These are phyloP conservation scores for Phytophthora brassicae DNA, from an alignment of 352 stramenopile species.

Conservation along the genomic window DNA sequence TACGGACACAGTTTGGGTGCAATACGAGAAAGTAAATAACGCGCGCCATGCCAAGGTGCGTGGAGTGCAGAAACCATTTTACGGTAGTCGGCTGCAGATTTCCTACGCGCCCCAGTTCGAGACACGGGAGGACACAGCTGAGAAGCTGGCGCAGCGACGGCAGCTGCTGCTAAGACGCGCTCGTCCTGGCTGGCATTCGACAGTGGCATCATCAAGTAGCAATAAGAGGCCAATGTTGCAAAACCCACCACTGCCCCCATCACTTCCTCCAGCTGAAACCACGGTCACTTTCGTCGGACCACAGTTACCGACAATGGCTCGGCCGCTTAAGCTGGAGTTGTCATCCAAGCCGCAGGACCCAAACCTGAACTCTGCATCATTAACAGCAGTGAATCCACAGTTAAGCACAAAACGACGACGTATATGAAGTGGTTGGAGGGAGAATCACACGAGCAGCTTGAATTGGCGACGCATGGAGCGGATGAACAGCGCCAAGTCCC, in stretches of 20 bases:
- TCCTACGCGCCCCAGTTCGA: conserved; percentile 69
- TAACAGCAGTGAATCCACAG: conserved; percentile 6
- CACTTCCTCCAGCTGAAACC: conserved; percentile 7
- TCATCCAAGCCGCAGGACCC: conserved; percentile 4
- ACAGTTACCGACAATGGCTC: conserved; percentile 28
- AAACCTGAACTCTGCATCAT: background rate
- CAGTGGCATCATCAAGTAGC: background rate
- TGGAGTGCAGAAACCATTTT: conserved; percentile 64
- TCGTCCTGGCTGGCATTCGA: conserved; percentile 1
- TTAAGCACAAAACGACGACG: conserved; percentile 39
- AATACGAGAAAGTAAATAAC: conserved; percentile 80
- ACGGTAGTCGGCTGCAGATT: conserved; percentile 60
- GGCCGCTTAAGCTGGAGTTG: background rate
- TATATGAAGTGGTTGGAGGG: conserved; percentile 38
- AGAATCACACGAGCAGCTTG: conserved; percentile 55
- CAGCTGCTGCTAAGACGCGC: conserved; percentile 49
- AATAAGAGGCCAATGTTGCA: background rate
- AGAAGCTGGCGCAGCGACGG: conserved; percentile 61
- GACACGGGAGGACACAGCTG: conserved; percentile 53
- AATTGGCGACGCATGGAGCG: conserved; percentile 80
- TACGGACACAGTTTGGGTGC: conserved; percentile 64
- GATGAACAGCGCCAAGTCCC: conserved; percentile 77
- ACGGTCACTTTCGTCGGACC: conserved; percentile 50
- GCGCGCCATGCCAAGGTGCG: conserved; percentile 67
- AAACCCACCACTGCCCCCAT: conserved; percentile 14